Conservation (phyloP, 2,329 filamentous ascomycete species). For the Penicillium corylophilum region DNA sequence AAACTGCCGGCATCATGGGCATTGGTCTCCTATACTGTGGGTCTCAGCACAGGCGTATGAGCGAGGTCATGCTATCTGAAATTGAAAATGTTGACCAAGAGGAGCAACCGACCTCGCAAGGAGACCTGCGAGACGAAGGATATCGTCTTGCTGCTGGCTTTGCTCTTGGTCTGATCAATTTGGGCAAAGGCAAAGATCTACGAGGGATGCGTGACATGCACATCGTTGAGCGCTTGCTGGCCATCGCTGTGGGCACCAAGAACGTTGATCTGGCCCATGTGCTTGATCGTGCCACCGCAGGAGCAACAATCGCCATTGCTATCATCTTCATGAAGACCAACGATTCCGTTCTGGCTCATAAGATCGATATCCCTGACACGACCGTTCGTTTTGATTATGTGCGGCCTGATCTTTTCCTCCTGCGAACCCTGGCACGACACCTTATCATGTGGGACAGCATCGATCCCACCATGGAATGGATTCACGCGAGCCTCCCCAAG, state of each 20-base stretch:
- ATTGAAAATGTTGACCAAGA: slow-evolving; percentile 85
- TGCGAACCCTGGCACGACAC: slow-evolving; percentile 85
- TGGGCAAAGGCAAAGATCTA: slow-evolving; percentile 85
- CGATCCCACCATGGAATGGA: slow-evolving; percentile 70
- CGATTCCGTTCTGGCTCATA: slow-evolving; percentile 79
- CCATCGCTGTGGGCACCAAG: slow-evolving; percentile 82
- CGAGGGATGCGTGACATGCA: slow-evolving; percentile 91
- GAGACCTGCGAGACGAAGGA: slow-evolving; percentile 86
- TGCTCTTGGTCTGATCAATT: slow-evolving; percentile 88
- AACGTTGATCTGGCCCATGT: slow-evolving; percentile 90
- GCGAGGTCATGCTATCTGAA: slow-evolving; percentile 97
- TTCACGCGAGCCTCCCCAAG: slow-evolving; percentile 68
- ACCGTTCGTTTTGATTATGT: slow-evolving; percentile 92
- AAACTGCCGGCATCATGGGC: slow-evolving; percentile 95
- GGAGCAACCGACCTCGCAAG: slow-evolving; percentile 65
- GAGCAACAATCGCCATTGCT: slow-evolving; percentile 84
- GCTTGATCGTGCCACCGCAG: slow-evolving; percentile 86
- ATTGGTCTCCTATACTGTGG: slow-evolving; percentile 92
- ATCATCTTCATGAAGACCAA: slow-evolving; percentile 98
- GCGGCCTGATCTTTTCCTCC: slow-evolving; percentile 84
- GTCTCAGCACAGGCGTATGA: slow-evolving; percentile 97
- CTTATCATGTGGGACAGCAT: slow-evolving; percentile 92
- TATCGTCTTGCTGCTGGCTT: slow-evolving; percentile 94
- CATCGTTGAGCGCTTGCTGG: slow-evolving; percentile 81
- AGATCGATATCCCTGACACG: slow-evolving; percentile 90